Evolutionary conservation across 768 basidiomycete species (phyloP).

Genomic region (Lepiota subincarnata): DNA sequence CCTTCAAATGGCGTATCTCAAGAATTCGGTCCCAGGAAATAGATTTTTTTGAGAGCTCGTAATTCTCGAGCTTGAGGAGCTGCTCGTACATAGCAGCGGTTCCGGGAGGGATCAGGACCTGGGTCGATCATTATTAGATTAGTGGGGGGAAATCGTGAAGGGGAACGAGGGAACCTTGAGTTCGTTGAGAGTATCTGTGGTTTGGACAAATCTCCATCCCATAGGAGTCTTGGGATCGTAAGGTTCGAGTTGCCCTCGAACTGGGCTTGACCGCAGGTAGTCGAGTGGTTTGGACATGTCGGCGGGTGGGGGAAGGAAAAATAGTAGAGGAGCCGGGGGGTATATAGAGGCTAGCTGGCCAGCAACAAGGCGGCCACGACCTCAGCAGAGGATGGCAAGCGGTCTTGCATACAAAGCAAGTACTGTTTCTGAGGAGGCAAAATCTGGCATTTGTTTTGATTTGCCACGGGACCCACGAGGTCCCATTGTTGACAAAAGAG

Average conservation of each 20-base stretch:
- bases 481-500: not conserved
- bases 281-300: conserved; percentile 37
- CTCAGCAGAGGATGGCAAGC: not conserved
- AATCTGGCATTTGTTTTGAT: conserved; percentile 5
- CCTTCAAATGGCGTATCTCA: conserved; percentile 74
- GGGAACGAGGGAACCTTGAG: conserved; percentile 47
- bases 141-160: not conserved
- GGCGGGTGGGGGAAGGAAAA: conserved; percentile 11
- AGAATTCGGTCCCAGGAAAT: conserved; percentile 68
- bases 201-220: conserved; percentile 71
- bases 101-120: conserved; percentile 68
- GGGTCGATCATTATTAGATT: not conserved
- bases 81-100: conserved; percentile 65
- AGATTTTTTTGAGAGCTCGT: conserved; percentile 56
- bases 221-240: conserved; percentile 48
- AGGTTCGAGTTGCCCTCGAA: conserved; percentile 74
- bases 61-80: conserved; percentile 56
- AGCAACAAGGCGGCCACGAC: not conserved
- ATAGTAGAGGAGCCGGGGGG: not conserved
- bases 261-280: conserved; percentile 59
- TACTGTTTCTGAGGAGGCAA: conserved; percentile 8
- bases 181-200: conserved; percentile 73
- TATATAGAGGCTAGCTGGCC: not conserved
- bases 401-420: conserved; percentile 6
- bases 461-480: conserved; percentile 11